Evolutionary conservation across 371 early-diverging fungal genomes (phyloP).

Genomic region (Choanephora cucurbitarum): DNA sequence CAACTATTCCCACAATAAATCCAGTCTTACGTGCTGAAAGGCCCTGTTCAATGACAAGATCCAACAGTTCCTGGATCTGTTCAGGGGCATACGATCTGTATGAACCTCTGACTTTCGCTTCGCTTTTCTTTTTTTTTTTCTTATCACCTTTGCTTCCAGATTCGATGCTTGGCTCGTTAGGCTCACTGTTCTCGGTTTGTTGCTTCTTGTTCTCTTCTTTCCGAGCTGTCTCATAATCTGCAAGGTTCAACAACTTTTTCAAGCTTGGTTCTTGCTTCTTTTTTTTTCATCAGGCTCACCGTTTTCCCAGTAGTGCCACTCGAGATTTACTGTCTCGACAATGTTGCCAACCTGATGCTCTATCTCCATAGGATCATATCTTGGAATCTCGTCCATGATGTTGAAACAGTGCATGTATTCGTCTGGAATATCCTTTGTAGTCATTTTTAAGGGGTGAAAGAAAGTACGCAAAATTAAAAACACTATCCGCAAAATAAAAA

Average conservation of each 20-base stretch:
- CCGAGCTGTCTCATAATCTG: constrained; percentile 7
- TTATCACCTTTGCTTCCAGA: not conserved
- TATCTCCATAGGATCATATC: constrained; percentile 11
- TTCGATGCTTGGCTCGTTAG: not conserved
- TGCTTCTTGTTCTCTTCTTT: constrained; percentile 2
- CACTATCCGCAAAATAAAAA: no score
- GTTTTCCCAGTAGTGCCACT: constrained; percentile 20
- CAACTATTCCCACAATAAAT: constrained; percentile 8
- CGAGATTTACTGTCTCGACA: constrained; percentile 6
- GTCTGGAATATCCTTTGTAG: constrained; percentile 11
- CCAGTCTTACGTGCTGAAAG: constrained; percentile 14
- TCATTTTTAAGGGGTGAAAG: not conserved
- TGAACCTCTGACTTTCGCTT: constrained; percentile 3
- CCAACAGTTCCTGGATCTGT: constrained; percentile 21
- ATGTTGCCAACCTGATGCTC: constrained; percentile 2
- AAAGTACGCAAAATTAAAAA: no score
- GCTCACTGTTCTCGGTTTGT: not conserved
- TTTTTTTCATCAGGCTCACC: not conserved
- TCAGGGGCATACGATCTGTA: constrained; percentile 9
- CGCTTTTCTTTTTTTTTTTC: constrained; percentile 1
- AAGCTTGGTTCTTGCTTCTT: constrained; percentile 6
- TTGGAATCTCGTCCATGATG: constrained; percentile 11
- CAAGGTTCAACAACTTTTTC: constrained; percentile 12
- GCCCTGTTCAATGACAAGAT: constrained; percentile 18
- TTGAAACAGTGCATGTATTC: constrained; percentile 28